Base-by-base conservation (phyloP, 148 eudicot species). In the Mesembryanthemum crystallinum region DNA sequence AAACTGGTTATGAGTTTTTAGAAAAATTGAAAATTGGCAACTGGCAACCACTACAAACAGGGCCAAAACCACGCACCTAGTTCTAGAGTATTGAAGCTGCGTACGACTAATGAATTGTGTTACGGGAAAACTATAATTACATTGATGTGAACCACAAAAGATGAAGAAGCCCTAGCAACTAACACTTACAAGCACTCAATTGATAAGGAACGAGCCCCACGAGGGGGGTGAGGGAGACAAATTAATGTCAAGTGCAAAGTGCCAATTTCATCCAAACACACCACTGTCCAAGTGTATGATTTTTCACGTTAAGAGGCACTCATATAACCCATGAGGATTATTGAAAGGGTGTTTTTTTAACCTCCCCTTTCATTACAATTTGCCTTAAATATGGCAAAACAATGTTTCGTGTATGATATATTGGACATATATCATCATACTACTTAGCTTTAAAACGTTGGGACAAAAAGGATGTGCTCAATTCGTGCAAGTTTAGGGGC, bases 251-350 rank as follows among this genome's bases (percentile, higher is more conserved):
- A 47, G 13, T 45, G 3, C 24, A 27, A 45, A 25, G 52, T 54
- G 23, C 64, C 57, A 47, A 67, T 24, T 49, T 47, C 72, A 67
- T 52, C 70, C 74, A 64, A 63, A 76, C 76, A 37, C 61, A 72
- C 69, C 69, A 59, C 76, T 68, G 75, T 81, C 67, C 54, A 68
- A 6, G 39, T 35, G 69, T 67, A 77, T 80, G 80, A 77, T 82
- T 64, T 76, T 75, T 67, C 88, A 83, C 86, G 86, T 65, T 85
- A 69, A 80, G 71, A 6, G 72, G 73, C 76, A 85, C 88, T 83
- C 83, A 80, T 75, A 54, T 68, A 75, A 76, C 69, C 79, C 83
- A 82, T 77, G 80, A 83, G 78, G 72, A 51, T 4, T 65, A 35
- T n/a, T n/a, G 30, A 13, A 7, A 13, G 23, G 18, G 27, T 42